These are phyloP conservation scores for Amanita phalloides DNA, from an alignment of 768 basidiomycete genomes.

Conservation along the genomic window DNA sequence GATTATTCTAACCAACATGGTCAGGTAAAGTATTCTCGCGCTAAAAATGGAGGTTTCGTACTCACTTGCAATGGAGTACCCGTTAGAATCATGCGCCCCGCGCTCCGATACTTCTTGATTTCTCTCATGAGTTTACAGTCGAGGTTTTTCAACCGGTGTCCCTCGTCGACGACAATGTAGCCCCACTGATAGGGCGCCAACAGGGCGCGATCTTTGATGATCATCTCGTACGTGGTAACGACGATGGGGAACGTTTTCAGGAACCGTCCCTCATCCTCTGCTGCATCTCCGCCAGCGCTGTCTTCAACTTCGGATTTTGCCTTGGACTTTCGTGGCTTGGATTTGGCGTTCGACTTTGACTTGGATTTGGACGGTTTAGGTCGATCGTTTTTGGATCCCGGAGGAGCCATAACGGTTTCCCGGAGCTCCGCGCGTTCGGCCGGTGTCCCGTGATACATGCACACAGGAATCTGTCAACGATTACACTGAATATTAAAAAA, in stretches of 20 bases:
- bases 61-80: conserved; percentile 92
- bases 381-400: conserved; percentile 9
- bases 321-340: conserved; percentile 5
- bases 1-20: conserved; percentile 73
- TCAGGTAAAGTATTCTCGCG: neutral
- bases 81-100: conserved; percentile 87
- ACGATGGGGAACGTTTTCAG: conserved; percentile 56
- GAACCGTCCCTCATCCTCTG: conserved; percentile 12
- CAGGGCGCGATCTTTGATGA: conserved; percentile 70
- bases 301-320: conserved; percentile 10
- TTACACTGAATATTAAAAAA: neutral
- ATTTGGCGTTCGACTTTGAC: conserved; percentile 5
- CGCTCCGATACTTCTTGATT: conserved; percentile 77
- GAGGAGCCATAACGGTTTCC: conserved; percentile 40
- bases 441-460: conserved; percentile 85
- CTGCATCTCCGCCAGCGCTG: conserved; percentile 11
- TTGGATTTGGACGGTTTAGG: conserved; percentile 1
- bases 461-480: conserved; percentile 60
- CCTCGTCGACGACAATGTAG: conserved; percentile 94
- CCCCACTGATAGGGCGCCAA: conserved; percentile 62
- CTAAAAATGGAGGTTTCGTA: conserved; percentile 5
- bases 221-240: conserved; percentile 88
- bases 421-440: conserved; percentile 75
- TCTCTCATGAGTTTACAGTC: conserved; percentile 85
- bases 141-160: conserved; percentile 91